Percentiles rank a stretch among this genome's conserved stretches.
These are phyloP conservation scores for Neonectria ditissima DNA, from an alignment of 2,329 filamentous ascomycete species.

Conservation along the genomic window DNA sequence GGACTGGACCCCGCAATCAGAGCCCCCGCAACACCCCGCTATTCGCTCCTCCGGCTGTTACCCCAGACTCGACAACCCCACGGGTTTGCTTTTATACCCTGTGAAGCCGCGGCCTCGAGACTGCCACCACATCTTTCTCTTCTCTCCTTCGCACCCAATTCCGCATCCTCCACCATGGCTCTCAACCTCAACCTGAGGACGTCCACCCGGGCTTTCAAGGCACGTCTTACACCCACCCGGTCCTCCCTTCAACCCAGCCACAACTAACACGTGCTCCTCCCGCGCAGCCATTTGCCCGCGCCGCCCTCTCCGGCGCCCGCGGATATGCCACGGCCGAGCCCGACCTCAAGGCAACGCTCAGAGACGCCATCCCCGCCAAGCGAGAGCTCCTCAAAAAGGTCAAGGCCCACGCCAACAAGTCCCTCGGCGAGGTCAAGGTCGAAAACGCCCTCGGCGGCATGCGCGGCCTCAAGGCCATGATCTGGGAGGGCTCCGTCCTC, in stretches of 20 bases:
- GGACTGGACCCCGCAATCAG: conserved; percentile 17
- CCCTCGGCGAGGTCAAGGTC: conserved; percentile 91
- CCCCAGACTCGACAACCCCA: conserved; percentile 42
- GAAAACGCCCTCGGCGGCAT: conserved; percentile 96
- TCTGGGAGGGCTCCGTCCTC: conserved; percentile 98
- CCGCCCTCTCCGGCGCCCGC: conserved; percentile 55
- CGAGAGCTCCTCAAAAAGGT: conserved; percentile 93
- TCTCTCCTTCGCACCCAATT: conserved; percentile 1
- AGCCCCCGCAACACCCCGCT: conserved; percentile 22
- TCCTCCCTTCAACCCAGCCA: neutral
- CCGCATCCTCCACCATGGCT: conserved; percentile 63
- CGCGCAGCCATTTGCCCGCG: conserved; percentile 48
- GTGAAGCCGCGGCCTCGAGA: conserved; percentile 40
- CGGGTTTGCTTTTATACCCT: conserved; percentile 40
- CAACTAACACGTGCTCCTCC: conserved; percentile 11
- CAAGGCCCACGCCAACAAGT: conserved; percentile 85
- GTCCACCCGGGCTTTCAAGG: conserved; percentile 73
- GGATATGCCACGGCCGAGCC: conserved; percentile 84
- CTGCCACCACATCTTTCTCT: conserved; percentile 15
- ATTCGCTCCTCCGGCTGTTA: conserved; percentile 43
- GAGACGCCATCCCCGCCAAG: conserved; percentile 88
- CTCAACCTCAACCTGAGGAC: conserved; percentile 72
- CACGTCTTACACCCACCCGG: conserved; percentile 56
- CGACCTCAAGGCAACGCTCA: conserved; percentile 89
- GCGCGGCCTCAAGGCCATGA: conserved; percentile 97